These are phyloP conservation scores for Poa annua DNA, from an alignment of 176 grass and related monocot species.

Conservation along the genomic window DNA sequence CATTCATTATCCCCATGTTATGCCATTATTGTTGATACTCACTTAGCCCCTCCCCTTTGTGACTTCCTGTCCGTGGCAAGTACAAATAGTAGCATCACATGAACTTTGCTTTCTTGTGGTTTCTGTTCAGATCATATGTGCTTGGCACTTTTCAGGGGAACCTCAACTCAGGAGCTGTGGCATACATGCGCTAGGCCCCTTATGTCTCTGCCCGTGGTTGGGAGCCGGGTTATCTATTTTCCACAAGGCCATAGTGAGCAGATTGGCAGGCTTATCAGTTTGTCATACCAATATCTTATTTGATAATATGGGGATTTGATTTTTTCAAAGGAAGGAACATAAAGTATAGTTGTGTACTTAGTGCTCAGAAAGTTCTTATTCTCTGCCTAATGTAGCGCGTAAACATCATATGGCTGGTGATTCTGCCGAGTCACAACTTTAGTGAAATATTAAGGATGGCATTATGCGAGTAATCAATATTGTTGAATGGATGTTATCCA, in stretches of 20 bases:
- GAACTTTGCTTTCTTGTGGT: slow-evolving; percentile 50
- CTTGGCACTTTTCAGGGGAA: slow-evolving; percentile 78
- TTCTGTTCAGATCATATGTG: slow-evolving; percentile 53
- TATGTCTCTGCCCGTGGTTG: slow-evolving; percentile 81
- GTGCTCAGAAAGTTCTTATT: slow-evolving; percentile 24
- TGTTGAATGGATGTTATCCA: neutral
- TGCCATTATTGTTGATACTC: slow-evolving; percentile 35
- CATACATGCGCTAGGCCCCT: slow-evolving; percentile 98
- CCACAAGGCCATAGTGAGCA: slow-evolving; percentile 98
- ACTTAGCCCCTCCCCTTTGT: slow-evolving; percentile 30
- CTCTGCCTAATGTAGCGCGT: neutral
- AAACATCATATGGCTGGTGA: slow-evolving; percentile 3
- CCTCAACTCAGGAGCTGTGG: slow-evolving; percentile 96
- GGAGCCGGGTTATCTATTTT: slow-evolving; percentile 93
- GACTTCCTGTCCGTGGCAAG: slow-evolving; percentile 40
- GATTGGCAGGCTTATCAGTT: slow-evolving; percentile 56
- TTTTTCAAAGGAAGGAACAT: slow-evolving; percentile 21
- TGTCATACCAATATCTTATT: slow-evolving; percentile 12
- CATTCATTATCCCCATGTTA: slow-evolving; percentile 27
- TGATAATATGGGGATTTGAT: neutral
- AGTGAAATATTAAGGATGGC: neutral
- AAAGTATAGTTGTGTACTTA: slow-evolving; percentile 4
- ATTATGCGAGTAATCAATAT: neutral
- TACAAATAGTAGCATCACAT: slow-evolving; percentile 56
- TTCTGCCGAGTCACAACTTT: neutral